Evolutionary conservation across 805 yeast genomes (phyloP).

Genomic region (Zygotorulaspora florentina): DNA sequence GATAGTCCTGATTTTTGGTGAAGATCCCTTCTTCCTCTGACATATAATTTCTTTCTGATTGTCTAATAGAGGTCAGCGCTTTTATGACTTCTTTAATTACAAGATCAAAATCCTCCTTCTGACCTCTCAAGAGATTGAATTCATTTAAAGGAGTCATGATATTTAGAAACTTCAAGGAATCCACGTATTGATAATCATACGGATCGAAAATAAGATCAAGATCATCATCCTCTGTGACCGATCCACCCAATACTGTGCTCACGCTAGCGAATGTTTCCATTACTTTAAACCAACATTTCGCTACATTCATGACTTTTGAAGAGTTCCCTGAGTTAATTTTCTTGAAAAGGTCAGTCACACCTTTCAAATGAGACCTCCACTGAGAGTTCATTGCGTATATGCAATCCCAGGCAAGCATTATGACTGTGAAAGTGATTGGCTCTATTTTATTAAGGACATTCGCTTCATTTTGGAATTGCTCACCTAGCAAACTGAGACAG

Average conservation of each 20-base stretch:
- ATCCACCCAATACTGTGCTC: conserved; percentile 36
- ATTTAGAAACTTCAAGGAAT: conserved; percentile 33
- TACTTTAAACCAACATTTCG: conserved; percentile 38
- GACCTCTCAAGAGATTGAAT: conserved; percentile 35
- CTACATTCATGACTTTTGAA: conserved; percentile 35
- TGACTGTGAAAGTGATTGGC: conserved; percentile 59
- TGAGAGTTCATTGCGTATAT: conserved; percentile 37
- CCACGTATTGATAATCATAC: conserved; percentile 34
- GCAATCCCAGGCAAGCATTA: conserved; percentile 51
- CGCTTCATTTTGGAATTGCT: conserved; percentile 42
- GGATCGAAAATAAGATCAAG: conserved; percentile 34
- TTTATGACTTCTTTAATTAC: conserved; percentile 36
- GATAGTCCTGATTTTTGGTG: conserved; percentile 27
- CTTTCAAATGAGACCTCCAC: conserved; percentile 37
- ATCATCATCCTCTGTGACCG: conserved; percentile 30
- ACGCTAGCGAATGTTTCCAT: conserved; percentile 38
- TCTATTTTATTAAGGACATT: conserved; percentile 52
- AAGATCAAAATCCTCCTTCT: conserved; percentile 36
- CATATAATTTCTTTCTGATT: conserved; percentile 21
- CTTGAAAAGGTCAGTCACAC: conserved; percentile 36
- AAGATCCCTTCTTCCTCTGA: conserved; percentile 22
- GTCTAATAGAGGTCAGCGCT: conserved; percentile 28
- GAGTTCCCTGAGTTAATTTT: conserved; percentile 33
- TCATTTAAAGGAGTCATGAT: conserved; percentile 36
- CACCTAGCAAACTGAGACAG: conserved; percentile 57